Base-by-base conservation (phyloP, 768 basidiomycete species). In the Kwoniella dejecticola region DNA sequence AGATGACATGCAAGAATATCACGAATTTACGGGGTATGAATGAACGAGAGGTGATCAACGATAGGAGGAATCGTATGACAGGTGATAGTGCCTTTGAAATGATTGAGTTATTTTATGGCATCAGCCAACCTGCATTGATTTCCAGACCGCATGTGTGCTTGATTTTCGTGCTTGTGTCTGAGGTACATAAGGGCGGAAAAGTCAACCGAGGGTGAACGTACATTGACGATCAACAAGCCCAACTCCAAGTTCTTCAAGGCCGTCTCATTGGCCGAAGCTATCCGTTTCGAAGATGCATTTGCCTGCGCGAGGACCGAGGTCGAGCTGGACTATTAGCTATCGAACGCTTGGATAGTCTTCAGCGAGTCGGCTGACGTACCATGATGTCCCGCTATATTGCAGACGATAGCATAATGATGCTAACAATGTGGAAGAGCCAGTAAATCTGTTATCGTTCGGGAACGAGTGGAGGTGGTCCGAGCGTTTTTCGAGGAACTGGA, bases 251-350 rank as follows among this genome's bases (percentile, higher is more conserved):
- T 74, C 24, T 56, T 60, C 36, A 77, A 52, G 4, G 75, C 64
- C 12, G 65, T 60, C 53, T 74, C 74, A 52, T 78, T 78, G 11
- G 73, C 33, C 17, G 66, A 58, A n/a, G 75, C 77, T 23, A 76
- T 74, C 15, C 77, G 66, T 62, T 78, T 78, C 4, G 69, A 67
- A 8, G 74, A 72, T 58, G 74, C 74, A 60, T 75, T 76, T 8
- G 77, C 77, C 77, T 77, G 23, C 23, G 41, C n/a, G n/a, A n/a
- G n/a, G n/a, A n/a, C n/a, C n/a, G n/a, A n/a, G n/a, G n/a, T n/a
- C n/a, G n/a, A n/a, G n/a, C n/a, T n/a, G n/a, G n/a, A n/a, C n/a
- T n/a, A 29, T 2, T 11, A 19, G 8, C 5, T 29, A 10, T 17
- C 24, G 15, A 15, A 15, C 19, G 24, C 44, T 47, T 57, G 44